Percentiles rank a stretch among this genome's conserved stretches.
These are phyloP conservation scores for Euphorbia schlechtendalii DNA, from an alignment of 441 rosid species.

Conservation along the genomic window DNA sequence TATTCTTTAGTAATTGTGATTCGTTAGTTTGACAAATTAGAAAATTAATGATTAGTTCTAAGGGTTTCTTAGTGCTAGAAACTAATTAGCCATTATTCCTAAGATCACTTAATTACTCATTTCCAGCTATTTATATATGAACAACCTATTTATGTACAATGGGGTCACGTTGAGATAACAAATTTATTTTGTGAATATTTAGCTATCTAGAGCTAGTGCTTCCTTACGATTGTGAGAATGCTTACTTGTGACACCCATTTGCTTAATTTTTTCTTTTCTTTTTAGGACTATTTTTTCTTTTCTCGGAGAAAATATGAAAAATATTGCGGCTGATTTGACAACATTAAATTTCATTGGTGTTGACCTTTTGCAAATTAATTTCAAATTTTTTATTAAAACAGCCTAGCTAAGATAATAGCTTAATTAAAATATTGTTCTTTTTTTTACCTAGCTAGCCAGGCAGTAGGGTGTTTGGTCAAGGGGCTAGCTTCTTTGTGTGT, in stretches of 20 bases:
- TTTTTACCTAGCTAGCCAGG: too few relatives aligned
- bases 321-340: slow-evolving; percentile 5
- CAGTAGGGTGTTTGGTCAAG: too few relatives aligned
- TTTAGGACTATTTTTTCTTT: not conserved
- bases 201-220: slow-evolving; percentile 26
- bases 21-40: too few relatives aligned
- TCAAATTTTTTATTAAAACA: not conserved
- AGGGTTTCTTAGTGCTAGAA: too few relatives aligned
- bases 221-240: slow-evolving; percentile 45
- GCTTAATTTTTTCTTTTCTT: not conserved
- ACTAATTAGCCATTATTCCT: not conserved
- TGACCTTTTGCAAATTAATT: slow-evolving; percentile 12
- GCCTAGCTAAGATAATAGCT: not conserved
- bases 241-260: slow-evolving; percentile 45
- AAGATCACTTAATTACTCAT: not conserved
- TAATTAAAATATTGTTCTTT: too few relatives aligned
- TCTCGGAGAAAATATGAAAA: not conserved
- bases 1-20: too few relatives aligned
- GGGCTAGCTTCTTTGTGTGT: too few relatives aligned
- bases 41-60: too few relatives aligned
- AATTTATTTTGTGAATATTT: not conserved
- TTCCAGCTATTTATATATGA: not conserved
- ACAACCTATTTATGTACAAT: not conserved
- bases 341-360: slow-evolving; percentile 12
- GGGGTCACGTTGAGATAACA: not conserved